Conservation (phyloP, 495 filamentous ascomycete species). For the Penicillium psychrofluorescens region DNA sequence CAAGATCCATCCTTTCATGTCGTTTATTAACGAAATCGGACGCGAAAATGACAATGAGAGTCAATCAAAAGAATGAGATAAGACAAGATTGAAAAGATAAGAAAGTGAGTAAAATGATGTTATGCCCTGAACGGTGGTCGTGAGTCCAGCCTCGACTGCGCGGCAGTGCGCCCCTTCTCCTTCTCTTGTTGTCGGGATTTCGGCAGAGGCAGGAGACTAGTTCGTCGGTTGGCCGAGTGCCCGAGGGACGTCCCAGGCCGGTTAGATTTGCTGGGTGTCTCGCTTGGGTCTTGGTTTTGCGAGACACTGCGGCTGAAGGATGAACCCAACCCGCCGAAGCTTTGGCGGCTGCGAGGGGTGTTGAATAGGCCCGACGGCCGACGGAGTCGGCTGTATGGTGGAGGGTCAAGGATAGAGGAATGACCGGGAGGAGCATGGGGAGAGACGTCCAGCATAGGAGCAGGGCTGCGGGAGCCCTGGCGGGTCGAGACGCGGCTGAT, state of each 20-base stretch:
- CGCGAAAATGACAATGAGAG: too few species aligned
- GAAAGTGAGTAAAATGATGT: not conserved
- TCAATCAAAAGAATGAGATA: not conserved
- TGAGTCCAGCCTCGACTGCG: slow-evolving; percentile 22
- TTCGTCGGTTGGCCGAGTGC: slow-evolving; percentile 37
- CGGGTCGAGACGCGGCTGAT: slow-evolving; percentile 33
- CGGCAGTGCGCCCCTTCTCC: slow-evolving; percentile 21
- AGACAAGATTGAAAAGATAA: not conserved
- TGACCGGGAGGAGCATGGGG: slow-evolving; percentile 21
- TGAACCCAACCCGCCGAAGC: slow-evolving; percentile 26
- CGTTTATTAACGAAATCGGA: too few species aligned
- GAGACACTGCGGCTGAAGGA: slow-evolving; percentile 32
- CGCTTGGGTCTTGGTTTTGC: slow-evolving; percentile 13
- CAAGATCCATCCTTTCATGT: too few species aligned
- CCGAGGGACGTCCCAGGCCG: slow-evolving; percentile 41
- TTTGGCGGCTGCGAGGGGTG: slow-evolving; percentile 34
- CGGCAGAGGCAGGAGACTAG: slow-evolving; percentile 41
- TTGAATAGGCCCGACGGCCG: slow-evolving; percentile 21
- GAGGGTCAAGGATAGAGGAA: slow-evolving; percentile 27
- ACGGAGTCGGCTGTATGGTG: slow-evolving; percentile 36
- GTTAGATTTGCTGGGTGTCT: slow-evolving; percentile 26
- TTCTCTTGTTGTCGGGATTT: slow-evolving; percentile 10
- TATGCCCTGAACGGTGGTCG: slow-evolving; percentile 35
- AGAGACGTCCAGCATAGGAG: slow-evolving; percentile 13
- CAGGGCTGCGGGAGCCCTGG: slow-evolving; percentile 30